Base-by-base conservation (phyloP, 2,329 filamentous ascomycete species). In the Scorias spongiosa region DNA sequence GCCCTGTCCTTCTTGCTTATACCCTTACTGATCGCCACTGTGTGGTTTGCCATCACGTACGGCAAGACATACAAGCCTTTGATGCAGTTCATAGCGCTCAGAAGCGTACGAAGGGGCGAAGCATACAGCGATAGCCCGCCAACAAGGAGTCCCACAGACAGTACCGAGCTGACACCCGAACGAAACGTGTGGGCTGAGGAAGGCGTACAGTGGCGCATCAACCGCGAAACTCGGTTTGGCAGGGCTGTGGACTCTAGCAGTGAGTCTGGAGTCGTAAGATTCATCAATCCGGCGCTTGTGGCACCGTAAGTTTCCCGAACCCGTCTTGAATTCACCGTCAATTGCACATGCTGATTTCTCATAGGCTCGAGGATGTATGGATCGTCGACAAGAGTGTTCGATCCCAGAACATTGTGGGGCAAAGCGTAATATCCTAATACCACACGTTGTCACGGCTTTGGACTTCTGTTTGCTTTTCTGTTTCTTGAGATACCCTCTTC, bases 1-100 rank as follows among this genome's bases (percentile, higher is more conserved):
- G 76, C 80, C 15, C 74, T 82, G 40, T 84, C 86, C 0, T 66
- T 78, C 10, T 68, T 88, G 28, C 72, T 95, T 15, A 61, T 82
- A 0, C 93, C 91, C 3, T 71, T 98, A 2, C 68, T 93, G 4
- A 67, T 80, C 9, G 76, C 78, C 29, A 95, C 89, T 0, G 67
- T 93, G 12, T 96, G 89, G 88, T 94, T 93, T 58, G 82, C 76
- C 50, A 84, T 84, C 61, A 83, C 85, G 51, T 96, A 85, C 59
- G 73, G 76, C 38, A 73, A 75, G 39, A 83, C 82, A 1, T 98
- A 91, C 55, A 83, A 86, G 55, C 89, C 91, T 0, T 66, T 98
- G 47, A 94, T 88, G 62, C 81, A 79, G 53, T 95, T 91, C 59
- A 96, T 98, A 59, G 87, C 93, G 26, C 68, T 98, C 39, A 76